Conservation (phyloP, 106 monocot genomes). For the Dendrobium chrysotoxum region DNA sequence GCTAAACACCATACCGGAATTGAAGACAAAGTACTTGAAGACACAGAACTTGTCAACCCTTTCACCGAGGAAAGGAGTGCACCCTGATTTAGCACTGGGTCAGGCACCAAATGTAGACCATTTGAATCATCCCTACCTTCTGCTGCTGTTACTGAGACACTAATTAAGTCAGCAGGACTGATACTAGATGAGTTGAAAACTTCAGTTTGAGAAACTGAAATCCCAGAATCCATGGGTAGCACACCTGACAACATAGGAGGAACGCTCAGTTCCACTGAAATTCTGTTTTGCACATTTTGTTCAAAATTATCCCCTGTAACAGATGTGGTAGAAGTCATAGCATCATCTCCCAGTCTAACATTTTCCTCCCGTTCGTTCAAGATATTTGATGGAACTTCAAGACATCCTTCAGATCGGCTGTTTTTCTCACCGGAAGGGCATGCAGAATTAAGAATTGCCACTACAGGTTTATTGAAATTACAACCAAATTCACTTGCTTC, state of each 20-base stretch:
- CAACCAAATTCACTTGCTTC: conserved; percentile 3
- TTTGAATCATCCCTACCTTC: conserved; percentile 11
- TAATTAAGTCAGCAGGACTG: neutral
- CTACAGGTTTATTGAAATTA: conserved; percentile 2
- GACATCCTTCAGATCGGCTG: conserved; percentile 6
- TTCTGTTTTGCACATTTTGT: neutral
- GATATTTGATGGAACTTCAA: conserved; percentile 14
- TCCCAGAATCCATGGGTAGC: conserved; percentile 8
- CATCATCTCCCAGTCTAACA: neutral
- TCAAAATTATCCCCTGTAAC: neutral
- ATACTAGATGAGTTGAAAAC: neutral
- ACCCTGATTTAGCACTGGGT: neutral
- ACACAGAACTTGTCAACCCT: neutral
- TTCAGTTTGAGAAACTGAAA: neutral
- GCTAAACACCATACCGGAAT: neutral
- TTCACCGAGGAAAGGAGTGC: neutral
- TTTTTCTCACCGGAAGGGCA: neutral
- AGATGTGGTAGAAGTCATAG: neutral
- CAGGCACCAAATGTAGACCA: conserved; percentile 1
- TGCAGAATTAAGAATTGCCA: neutral
- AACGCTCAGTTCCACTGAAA: neutral
- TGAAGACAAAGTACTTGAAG: neutral
- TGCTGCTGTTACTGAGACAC: neutral
- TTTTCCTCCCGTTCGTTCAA: conserved; percentile 5
- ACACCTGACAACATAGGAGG: neutral